phyloP scores from a whole-genome alignment of 768 basidiomycete genomes.

The Pleurotus eryngii region DNA sequence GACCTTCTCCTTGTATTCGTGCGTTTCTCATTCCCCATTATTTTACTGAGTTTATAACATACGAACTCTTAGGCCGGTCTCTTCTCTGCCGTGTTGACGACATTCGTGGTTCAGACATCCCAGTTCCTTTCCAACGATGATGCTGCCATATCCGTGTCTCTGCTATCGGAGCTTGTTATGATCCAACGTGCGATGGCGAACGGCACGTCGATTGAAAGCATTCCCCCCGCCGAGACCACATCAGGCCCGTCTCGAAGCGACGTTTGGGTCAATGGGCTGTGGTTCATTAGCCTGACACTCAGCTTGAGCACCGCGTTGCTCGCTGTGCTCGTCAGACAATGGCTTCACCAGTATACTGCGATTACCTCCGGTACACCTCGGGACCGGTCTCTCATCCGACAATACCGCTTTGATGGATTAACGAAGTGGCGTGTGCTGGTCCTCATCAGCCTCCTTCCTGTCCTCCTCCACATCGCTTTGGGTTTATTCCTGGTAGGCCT shows the following conservation, averaged over 20 bases:
- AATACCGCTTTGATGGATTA: constrained; percentile 32
- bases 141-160: neutral
- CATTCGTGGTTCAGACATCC: constrained; percentile 31
- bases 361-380: constrained; percentile 34
- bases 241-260: constrained; percentile 11
- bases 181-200: neutral
- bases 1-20: constrained; percentile 44
- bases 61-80: constrained; percentile 26
- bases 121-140: constrained; percentile 4
- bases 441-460: constrained; percentile 39
- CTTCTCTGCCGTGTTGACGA: constrained; percentile 36
- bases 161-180: neutral
- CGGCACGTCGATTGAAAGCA: neutral
- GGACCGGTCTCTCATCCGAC: constrained; percentile 34
- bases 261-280: constrained; percentile 38
- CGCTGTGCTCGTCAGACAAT: constrained; percentile 46
- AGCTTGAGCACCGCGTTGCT: constrained; percentile 39
- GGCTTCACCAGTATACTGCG: constrained; percentile 34
- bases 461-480: constrained; percentile 45
- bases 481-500: constrained; percentile 50
- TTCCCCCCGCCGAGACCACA: neutral
- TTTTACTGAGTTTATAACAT: neutral
- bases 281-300: constrained; percentile 41
- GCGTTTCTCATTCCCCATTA: constrained; percentile 14
- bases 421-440: constrained; percentile 33